Conservation (phyloP, 2,329 filamentous ascomycete species). For the Pleoardoris graminearum region DNA sequence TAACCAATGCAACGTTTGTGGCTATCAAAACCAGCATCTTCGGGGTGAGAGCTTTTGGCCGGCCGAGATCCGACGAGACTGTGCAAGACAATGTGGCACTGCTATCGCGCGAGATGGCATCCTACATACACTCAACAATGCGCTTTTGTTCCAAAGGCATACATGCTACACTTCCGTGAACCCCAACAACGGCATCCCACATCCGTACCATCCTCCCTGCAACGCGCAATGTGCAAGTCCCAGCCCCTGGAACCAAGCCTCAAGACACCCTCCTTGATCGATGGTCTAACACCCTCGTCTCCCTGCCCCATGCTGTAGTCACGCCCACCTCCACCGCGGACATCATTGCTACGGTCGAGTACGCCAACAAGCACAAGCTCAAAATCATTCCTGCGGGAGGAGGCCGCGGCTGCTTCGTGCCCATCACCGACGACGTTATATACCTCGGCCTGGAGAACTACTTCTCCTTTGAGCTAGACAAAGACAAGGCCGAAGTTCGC, state of each 20-base stretch:
- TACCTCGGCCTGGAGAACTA: conserved; percentile 44
- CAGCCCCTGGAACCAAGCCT: background rate
- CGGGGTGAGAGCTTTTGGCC: no score
- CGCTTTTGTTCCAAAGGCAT: no score
- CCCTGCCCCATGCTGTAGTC: conserved; percentile 27
- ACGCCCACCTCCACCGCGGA: conserved; percentile 35
- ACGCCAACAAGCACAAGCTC: conserved; percentile 35
- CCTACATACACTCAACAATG: no score
- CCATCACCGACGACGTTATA: conserved; percentile 29
- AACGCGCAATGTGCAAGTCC: background rate
- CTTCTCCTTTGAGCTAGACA: conserved; percentile 33
- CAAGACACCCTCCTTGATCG: background rate
- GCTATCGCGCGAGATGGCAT: no score
- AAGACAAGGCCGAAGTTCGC: conserved; percentile 23
- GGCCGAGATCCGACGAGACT: no score
- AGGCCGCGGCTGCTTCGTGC: conserved; percentile 39
- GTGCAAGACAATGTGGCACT: no score
- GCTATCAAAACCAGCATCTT: no score
- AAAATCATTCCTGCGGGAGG: conserved; percentile 35
- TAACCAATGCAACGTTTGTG: background rate
- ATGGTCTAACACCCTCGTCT: conserved; percentile 1
- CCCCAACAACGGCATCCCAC: background rate
- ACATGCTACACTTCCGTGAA: background rate
- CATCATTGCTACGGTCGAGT: conserved; percentile 27
- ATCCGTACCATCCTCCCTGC: background rate